Conservation (phyloP, 768 basidiomycete genomes). For the Mycena galopus region DNA sequence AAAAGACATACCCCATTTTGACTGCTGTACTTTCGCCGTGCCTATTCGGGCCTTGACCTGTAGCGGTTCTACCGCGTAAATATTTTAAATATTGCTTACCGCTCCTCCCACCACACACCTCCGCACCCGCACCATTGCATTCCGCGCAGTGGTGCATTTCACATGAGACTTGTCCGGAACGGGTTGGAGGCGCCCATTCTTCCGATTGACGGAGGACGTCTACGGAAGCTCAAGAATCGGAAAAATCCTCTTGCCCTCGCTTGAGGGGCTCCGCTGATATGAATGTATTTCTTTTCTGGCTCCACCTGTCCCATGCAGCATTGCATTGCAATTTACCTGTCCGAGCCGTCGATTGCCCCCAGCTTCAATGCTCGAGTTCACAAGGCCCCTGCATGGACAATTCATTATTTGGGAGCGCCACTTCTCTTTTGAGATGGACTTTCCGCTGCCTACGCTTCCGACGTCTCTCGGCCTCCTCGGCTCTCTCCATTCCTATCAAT, state of each 20-base stretch:
- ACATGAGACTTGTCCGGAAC: not conserved
- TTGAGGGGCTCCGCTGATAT: not conserved
- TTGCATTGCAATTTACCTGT: not conserved
- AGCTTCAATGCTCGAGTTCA: too few relatives aligned
- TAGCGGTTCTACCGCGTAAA: not conserved
- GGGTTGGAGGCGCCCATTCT: not conserved
- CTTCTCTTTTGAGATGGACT: too few relatives aligned
- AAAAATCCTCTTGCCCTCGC: not conserved
- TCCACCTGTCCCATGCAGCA: not conserved
- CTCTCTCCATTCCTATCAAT: not conserved
- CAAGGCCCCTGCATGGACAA: too few relatives aligned
- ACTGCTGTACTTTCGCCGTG: slow-evolving; percentile 8
- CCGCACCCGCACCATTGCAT: not conserved
- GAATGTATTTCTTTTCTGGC: not conserved
- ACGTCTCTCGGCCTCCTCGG: not conserved
- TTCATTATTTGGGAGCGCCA: too few relatives aligned
- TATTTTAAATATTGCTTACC: not conserved
- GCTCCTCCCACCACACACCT: not conserved
- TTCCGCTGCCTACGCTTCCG: too few relatives aligned
- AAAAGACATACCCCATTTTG: not conserved
- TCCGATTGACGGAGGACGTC: not conserved
- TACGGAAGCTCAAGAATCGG: not conserved
- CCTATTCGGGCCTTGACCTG: slow-evolving; percentile 8
- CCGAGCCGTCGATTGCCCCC: slow-evolving; percentile 5
- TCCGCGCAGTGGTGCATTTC: not conserved